Evolutionary conservation across 2,329 filamentous ascomycete species (phyloP).

Genomic region (Stromatinia cepivora): DNA sequence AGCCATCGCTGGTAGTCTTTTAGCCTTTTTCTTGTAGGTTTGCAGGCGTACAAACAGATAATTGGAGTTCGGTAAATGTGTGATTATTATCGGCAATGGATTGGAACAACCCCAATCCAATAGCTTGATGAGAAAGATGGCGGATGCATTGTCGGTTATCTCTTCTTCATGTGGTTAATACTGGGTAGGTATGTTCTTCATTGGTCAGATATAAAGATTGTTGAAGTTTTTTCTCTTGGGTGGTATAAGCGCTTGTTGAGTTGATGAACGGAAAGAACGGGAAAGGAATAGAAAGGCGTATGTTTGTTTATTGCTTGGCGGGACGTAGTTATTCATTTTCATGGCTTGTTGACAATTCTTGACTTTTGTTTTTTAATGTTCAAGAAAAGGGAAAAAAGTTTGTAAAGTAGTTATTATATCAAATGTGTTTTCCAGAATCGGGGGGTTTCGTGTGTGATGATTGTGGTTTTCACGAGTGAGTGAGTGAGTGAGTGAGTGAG

Average conservation of each 20-base stretch:
- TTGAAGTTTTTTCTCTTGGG: accelerated
- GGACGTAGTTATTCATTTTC: neutral
- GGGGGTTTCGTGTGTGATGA: accelerated
- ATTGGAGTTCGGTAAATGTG: neutral
- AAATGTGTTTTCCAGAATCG: neutral
- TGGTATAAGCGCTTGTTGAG: neutral
- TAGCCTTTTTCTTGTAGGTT: constrained; percentile 30
- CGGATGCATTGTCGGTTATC: neutral
- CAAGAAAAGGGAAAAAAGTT: neutral
- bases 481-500: neutral
- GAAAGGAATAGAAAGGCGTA: neutral
- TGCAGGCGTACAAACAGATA: neutral
- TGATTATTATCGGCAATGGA: accelerated
- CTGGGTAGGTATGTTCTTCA: neutral
- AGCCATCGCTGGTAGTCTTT: constrained; percentile 29
- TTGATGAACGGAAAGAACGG: neutral
- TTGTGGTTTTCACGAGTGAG: neutral
- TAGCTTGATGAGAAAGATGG: neutral
- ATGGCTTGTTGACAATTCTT: neutral
- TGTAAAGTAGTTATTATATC: neutral
- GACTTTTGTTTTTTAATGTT: accelerated
- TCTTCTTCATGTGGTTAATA: neutral
- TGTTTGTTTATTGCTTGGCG: neutral
- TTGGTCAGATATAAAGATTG: neutral
- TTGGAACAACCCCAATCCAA: neutral